Conservation (phyloP, 192 early-diverging fungal species). For the Coemansia nantahalensis region DNA sequence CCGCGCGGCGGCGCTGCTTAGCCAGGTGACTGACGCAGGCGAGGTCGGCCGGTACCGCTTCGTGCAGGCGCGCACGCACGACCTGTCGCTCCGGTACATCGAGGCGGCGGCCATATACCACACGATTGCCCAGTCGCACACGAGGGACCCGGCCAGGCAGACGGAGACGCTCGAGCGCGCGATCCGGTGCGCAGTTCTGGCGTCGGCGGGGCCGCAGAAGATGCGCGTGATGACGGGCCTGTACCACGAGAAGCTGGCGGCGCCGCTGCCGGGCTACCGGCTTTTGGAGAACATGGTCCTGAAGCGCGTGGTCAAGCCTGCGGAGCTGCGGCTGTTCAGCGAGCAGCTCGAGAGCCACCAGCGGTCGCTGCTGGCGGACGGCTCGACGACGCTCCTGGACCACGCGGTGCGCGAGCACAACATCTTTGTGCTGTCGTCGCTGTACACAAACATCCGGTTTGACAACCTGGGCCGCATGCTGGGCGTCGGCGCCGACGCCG, state of each 20-base stretch:
- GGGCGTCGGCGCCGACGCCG: slow-evolving; percentile 72
- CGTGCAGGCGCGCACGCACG: slow-evolving; percentile 79
- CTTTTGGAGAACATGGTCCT: slow-evolving; percentile 96
- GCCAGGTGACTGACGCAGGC: slow-evolving; percentile 51
- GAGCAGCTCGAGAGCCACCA: slow-evolving; percentile 75
- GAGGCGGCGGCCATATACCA: slow-evolving; percentile 83
- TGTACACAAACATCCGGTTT: slow-evolving; percentile 93
- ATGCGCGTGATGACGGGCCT: slow-evolving; percentile 83
- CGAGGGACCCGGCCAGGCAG: slow-evolving; percentile 64
- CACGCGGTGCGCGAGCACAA: slow-evolving; percentile 97
- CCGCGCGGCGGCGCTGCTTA: slow-evolving; percentile 72
- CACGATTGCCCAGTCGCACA: slow-evolving; percentile 71
- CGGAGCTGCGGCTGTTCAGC: slow-evolving; percentile 80
- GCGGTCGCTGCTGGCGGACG: slow-evolving; percentile 66
- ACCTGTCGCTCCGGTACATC: slow-evolving; percentile 83
- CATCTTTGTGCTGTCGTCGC: slow-evolving; percentile 77
- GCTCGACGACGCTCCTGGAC: slow-evolving; percentile 68
- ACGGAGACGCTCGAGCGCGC: slow-evolving; percentile 62
- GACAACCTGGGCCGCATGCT: slow-evolving; percentile 78
- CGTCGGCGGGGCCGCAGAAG: slow-evolving; percentile 86
- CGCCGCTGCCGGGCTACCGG: slow-evolving; percentile 66
- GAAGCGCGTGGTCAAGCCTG: slow-evolving; percentile 74
- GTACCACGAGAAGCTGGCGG: slow-evolving; percentile 88
- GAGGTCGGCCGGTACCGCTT: slow-evolving; percentile 70
- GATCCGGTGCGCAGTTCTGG: slow-evolving; percentile 88